Base-by-base conservation (phyloP, 192 early-diverging fungal species). In the Tieghemiomyces parasiticus region DNA sequence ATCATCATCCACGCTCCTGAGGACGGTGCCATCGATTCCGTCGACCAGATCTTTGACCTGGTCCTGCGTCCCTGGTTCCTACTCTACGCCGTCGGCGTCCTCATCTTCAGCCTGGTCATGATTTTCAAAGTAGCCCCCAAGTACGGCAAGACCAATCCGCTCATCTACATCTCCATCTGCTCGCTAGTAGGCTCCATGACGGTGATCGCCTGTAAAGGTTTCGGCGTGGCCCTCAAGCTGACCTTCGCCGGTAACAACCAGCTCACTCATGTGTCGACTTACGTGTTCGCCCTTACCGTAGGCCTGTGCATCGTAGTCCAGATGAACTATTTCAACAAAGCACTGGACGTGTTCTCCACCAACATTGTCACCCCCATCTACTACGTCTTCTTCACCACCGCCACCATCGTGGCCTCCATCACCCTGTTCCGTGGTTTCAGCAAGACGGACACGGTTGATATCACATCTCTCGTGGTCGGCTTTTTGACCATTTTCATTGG, bases 321-420 rank as follows among this genome's bases (percentile, higher is more conserved):
- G 74, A 89, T 95, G 83, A 97, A 97, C 71, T 97, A 95, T 71
- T 92, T 97, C 61, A 97, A 97, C 78, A 97, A 95, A 74, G 91
- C 94, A 22, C 72, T 97, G 31, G 91, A 90, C 63, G 71, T 84
- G 60, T 97, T 93, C 67, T 88, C 87, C 26, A 95, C 94, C 50
- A 93, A 93, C 65, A 67, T 90, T 28, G 88, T 90, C 38, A 88
- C 81, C 62, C 82, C 86, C 55, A 88, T 97, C 62, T 97, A 97
- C 77, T 97, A 89, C 63, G 93, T 97, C 22, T 87, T 88, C 60
- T 97, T 97, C 68, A 97, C 91, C 47, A 91, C 91, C 16, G 88
- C 91, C 19, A 97, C 93, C 0, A 91, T 97, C 54, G 68, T 87
- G 19, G 90, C 90, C 2, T 92, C 91, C 0, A 82, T 90, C 10